Evolutionary conservation across 495 filamentous ascomycete genomes (phyloP).

Genomic region (Delitschia confertaspora): DNA sequence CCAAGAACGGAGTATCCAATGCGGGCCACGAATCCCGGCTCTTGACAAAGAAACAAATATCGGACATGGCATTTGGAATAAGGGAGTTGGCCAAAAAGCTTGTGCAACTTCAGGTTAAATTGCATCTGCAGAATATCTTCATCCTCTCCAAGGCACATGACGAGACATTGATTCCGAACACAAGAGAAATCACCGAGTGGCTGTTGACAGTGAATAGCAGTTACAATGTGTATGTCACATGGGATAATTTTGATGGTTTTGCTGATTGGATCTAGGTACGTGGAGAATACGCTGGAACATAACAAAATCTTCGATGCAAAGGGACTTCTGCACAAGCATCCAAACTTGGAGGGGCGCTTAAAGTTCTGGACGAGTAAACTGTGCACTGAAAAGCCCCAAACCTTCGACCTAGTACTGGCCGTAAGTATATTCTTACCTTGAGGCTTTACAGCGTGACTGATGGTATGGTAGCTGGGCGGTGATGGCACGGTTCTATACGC

Average conservation of each 20-base stretch:
- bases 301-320: conserved; percentile 62
- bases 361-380: conserved; percentile 77
- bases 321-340: conserved; percentile 50
- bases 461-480: conserved; percentile 68
- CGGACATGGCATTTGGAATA: conserved; percentile 93
- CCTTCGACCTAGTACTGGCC: conserved; percentile 87
- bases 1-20: background rate
- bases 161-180: conserved; percentile 66
- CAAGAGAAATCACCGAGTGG: conserved; percentile 72
- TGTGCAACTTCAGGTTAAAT: conserved; percentile 65
- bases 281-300: conserved; percentile 63
- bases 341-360: conserved; percentile 50
- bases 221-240: conserved; percentile 58
- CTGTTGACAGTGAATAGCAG: conserved; percentile 60
- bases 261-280: conserved; percentile 39
- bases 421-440: conserved; percentile 25
- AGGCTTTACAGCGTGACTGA: too few relatives aligned
- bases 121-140: conserved; percentile 75
- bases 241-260: background rate
- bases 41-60: conserved; percentile 84
- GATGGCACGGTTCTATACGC: conserved; percentile 95
- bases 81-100: conserved; percentile 81
- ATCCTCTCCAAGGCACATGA: conserved; percentile 85
- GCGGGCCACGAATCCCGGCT: conserved; percentile 47
- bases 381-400: conserved; percentile 66